Evolutionary conservation across 768 basidiomycete species (phyloP), one percentile per base, ranked within the genome.

Genomic region (Lactifluus echinatus): DNA sequence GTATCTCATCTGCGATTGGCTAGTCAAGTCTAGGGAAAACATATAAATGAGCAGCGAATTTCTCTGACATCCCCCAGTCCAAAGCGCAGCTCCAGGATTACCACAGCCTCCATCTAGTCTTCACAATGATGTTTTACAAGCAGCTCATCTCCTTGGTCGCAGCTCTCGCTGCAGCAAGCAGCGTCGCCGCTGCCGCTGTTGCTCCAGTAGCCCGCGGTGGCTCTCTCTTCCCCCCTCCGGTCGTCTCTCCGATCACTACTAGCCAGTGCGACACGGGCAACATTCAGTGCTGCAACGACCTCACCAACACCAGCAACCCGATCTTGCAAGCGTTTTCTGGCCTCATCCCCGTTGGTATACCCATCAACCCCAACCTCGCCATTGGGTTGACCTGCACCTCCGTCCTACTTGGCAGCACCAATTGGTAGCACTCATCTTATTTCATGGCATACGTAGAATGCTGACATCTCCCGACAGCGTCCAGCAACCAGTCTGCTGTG

Each of bases 291-390:
- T 58, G 52, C 51, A 7, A 34, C 0, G 12, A 0, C 26, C 24
- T 17, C 21, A 47, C 28, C 12, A 17, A 17, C 11, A 3, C 8
- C 29, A 7, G 0, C 2, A 21, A 47, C 44, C 29, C 44, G 15
- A 0, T 1, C 1, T n/a, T n/a, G 5, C 3, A 11, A 1, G 0
- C 4, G 0, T 0, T 12, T 8, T 40, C 15, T 21, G 2, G 0
- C 2, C 1, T 12, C 8, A 2, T n/a, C 4, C 19, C 2, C 31
- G 1, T 56, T 11, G 2, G 5, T 15, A 14, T 4, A 12, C 14
- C 12, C 21, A 2, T 40, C 8, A n/a, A 39, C 6, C 15, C 33
- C 17, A 1, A 10, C 10, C 4, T 31, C 3, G 11, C 3, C 17
- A 21, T 31, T 19, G 46, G 46, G 21, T 1, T 55, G 2, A 7